Evolutionary conservation across 768 basidiomycete species (phyloP), one percentile per base, ranked within the genome.

Genomic region (Lentinula sp.): DNA sequence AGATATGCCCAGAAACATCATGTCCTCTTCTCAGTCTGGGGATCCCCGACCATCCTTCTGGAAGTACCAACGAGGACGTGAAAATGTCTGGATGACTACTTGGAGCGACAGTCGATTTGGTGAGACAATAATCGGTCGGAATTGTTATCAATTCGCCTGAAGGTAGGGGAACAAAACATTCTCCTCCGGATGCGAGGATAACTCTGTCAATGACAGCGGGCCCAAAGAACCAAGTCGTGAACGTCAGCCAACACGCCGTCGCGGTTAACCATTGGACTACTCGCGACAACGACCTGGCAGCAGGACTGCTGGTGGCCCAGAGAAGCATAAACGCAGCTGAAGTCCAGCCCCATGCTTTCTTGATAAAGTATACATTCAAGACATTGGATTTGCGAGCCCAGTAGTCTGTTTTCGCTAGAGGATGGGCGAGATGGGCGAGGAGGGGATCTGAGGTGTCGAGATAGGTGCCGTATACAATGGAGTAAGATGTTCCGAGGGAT

Each of bases 1-100:
- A 98, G 35, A 94, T 79, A 69, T 98, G 96, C 6, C 96, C 96
- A 0, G 93, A 95, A 13, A 98, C 85, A 67, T 98, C 96, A 70
- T 97, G 94, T 0, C 96, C 96, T 45, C 79, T 82, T 57, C 85
- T 80, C 64, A 96, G 74, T 33, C 88, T 76, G 8, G 94, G 91
- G 2, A 72, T 66, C 0, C 74, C 74, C 33, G 69, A 70, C 82
- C 81, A 87, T 13, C 74, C 77, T 1, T 51, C 70, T 1, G 79
- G 77, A 35, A 76, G 72, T 35, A 70, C 67, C 13, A 72, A 53
- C 28, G 79, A 64, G 4, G 75, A 65, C 10, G 78, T 68, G 73
- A 93, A 91, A 46, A 92, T 75, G 13, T 72, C 64, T 1, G 91
- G 85, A 66, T 93, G 88, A 0, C 86, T 83, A 16, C 70, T 64